phyloP scores from a whole-genome alignment of 2,329 filamentous ascomycete genomes.

The Clathrospora elynae region DNA sequence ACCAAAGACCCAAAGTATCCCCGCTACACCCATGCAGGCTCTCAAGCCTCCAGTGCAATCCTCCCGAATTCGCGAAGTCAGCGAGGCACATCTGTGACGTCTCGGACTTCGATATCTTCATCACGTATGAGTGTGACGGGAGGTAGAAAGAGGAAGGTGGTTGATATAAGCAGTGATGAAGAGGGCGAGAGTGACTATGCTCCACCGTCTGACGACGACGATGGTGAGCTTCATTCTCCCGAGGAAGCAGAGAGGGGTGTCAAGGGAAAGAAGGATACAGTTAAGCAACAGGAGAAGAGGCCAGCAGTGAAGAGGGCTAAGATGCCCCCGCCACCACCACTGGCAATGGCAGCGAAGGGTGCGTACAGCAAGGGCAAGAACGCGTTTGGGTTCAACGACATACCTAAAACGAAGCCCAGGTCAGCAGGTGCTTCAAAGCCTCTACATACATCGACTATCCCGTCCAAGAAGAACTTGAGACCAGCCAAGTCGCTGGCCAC shows the following conservation, averaged over 20 bases:
- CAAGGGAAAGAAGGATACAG: too few relatives aligned
- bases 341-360: too few relatives aligned
- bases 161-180: constrained; percentile 15
- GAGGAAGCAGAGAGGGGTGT: not conserved
- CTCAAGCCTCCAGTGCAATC: constrained; percentile 7
- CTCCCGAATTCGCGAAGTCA: not conserved
- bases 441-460: too few relatives aligned
- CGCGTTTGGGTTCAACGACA: too few relatives aligned
- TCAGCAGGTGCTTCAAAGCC: too few relatives aligned
- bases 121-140: not conserved
- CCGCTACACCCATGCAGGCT: constrained; percentile 6
- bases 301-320: too few relatives aligned
- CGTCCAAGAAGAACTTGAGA: too few relatives aligned
- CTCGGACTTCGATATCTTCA: constrained; percentile 2
- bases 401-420: too few relatives aligned
- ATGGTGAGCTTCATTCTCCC: constrained; percentile 6
- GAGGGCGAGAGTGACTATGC: constrained; percentile 14
- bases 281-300: too few relatives aligned
- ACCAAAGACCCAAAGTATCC: not conserved
- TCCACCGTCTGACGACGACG: constrained; percentile 6
- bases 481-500: too few relatives aligned
- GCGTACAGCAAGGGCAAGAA: too few relatives aligned
- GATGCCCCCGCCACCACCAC: too few relatives aligned
- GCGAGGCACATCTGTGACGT: constrained; percentile 5
- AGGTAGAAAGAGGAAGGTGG: constrained; percentile 9